A percentile compares a stretch with the other conserved stretches of the same genome.
phyloP scores from a whole-genome alignment of 345 rosid species.

The Cardamine resedifolia region DNA sequence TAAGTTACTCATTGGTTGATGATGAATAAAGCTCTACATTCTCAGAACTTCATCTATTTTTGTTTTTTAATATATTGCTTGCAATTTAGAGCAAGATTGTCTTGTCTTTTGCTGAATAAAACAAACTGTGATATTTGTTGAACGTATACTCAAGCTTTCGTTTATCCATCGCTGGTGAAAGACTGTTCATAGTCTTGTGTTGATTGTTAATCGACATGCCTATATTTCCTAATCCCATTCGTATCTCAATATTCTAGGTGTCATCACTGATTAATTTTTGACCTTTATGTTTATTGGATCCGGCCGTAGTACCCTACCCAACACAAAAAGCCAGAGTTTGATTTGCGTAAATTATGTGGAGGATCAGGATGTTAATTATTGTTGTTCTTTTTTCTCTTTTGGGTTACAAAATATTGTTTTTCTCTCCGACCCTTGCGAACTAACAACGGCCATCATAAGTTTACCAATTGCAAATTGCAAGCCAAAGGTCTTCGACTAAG shows the following conservation, averaged over 20 bases:
- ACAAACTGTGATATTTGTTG: constrained; percentile 30
- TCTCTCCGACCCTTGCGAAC: constrained; percentile 25
- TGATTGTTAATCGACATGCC: not conserved
- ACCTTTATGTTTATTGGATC: not conserved
- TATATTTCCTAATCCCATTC: not conserved
- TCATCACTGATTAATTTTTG: too few relatives aligned
- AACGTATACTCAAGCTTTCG: constrained; percentile 16
- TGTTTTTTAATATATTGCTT: not conserved
- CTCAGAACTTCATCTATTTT: not conserved
- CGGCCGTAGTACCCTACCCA: too few relatives aligned
- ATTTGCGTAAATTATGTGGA: not conserved
- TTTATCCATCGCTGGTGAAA: constrained; percentile 11
- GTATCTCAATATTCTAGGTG: not conserved
- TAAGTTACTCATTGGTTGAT: constrained; percentile 79
- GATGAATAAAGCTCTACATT: not conserved
- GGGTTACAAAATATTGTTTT: not conserved
- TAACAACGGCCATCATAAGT: constrained; percentile 19
- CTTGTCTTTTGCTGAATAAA: constrained; percentile 38
- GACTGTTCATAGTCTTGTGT: constrained; percentile 6
- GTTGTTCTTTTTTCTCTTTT: not conserved
- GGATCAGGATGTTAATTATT: not conserved
- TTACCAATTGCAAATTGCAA: not conserved
- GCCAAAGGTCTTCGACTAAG: constrained; percentile 5
- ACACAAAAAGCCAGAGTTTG: constrained; percentile 9
- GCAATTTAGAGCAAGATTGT: constrained; percentile 22